phyloP scores from a whole-genome alignment of 2,329 filamentous ascomycete genomes.

The Tricladium varicosporioides region DNA sequence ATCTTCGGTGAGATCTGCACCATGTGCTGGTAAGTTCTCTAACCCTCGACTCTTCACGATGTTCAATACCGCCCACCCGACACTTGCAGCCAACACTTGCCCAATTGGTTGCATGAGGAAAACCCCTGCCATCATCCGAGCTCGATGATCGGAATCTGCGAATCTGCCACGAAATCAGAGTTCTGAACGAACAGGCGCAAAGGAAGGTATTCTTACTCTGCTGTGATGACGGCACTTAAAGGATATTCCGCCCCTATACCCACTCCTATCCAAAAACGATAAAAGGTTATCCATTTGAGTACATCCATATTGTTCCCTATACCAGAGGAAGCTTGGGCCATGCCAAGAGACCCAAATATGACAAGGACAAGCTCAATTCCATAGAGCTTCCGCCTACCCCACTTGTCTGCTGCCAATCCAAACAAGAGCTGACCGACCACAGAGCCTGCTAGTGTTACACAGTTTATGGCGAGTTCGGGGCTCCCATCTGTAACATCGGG shows the following conservation, averaged over 20 bases:
- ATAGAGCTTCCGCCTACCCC: slow-evolving; percentile 80
- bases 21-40: too few species aligned
- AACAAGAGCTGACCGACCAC: slow-evolving; percentile 76
- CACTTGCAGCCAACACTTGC: slow-evolving; percentile 69
- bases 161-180: not conserved
- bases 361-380: slow-evolving; percentile 74
- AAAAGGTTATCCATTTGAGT: slow-evolving; percentile 66
- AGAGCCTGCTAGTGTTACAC: slow-evolving; percentile 76
- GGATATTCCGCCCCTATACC: slow-evolving; percentile 84
- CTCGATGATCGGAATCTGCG: too few species aligned
- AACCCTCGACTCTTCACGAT: too few species aligned
- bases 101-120: slow-evolving; percentile 85
- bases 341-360: slow-evolving; percentile 60
- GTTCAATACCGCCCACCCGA: slow-evolving; percentile 51
- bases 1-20: too few species aligned
- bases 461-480: slow-evolving; percentile 61
- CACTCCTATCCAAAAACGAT: slow-evolving; percentile 75
- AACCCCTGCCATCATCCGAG: slow-evolving; percentile 79
- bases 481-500: slow-evolving; percentile 41
- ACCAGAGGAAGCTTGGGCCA: slow-evolving; percentile 60
- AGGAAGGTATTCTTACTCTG: too few species aligned
- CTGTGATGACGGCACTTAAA: slow-evolving; percentile 67
- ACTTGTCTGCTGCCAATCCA: slow-evolving; percentile 72
- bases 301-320: slow-evolving; percentile 59
- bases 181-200: slow-evolving; percentile 53